These are phyloP conservation scores for Aspergillus ustus DNA, from an alignment of 2,329 filamentous ascomycete genomes.

Conservation along the genomic window DNA sequence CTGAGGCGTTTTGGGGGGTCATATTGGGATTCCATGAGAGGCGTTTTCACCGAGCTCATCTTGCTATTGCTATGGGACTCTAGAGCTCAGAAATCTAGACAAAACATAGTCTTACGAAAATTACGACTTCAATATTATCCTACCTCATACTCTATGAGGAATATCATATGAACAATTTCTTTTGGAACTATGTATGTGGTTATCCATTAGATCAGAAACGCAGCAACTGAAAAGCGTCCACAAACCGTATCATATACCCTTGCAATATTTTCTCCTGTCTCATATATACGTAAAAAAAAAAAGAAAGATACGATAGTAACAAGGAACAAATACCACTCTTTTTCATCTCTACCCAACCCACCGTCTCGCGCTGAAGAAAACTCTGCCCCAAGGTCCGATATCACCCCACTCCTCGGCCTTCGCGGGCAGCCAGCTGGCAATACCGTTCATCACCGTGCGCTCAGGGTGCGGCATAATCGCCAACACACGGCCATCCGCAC, in stretches of 20 bases:
- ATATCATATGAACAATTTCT: background rate
- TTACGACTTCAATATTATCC: background rate
- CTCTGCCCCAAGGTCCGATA: conserved; percentile 80
- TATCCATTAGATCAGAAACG: background rate
- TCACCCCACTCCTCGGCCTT: conserved; percentile 72
- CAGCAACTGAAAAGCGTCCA: background rate
- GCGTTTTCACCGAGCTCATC: background rate
- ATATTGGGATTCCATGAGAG: background rate
- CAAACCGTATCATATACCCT: background rate
- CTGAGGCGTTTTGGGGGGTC: background rate
- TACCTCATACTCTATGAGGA: background rate
- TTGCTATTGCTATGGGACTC: background rate
- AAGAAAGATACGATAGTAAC: background rate
- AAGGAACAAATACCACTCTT: background rate
- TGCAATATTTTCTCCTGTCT: background rate
- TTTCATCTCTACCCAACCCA: conserved; percentile 70
- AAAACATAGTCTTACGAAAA: background rate
- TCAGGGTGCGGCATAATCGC: conserved; percentile 95
- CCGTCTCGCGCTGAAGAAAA: conserved; percentile 85
- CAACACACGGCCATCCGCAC: conserved; percentile 76
- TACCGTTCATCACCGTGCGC: conserved; percentile 80
- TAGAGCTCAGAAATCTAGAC: background rate
- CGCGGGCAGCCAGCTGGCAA: conserved; percentile 74
- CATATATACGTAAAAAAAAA: background rate
- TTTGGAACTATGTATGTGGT: background rate